Conservation (phyloP, 2,329 filamentous ascomycete species). For the Akanthomyces lecanii region DNA sequence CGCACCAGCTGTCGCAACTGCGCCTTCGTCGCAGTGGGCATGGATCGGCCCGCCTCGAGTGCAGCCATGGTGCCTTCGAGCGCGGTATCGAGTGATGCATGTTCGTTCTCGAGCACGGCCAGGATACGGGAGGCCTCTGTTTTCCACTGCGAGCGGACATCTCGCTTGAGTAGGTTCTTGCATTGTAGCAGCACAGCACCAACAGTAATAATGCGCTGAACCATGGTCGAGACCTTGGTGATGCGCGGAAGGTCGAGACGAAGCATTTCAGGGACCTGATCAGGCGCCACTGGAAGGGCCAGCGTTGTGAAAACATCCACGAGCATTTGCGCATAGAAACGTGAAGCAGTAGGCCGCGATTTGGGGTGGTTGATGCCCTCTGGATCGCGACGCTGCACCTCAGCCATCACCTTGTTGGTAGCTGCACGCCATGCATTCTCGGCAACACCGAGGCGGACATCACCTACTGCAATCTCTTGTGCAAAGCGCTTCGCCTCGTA, state of each 20-base stretch:
- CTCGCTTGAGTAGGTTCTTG: slow-evolving; percentile 78
- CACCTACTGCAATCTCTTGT: slow-evolving; percentile 56
- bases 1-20: slow-evolving; percentile 55
- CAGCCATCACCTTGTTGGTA: slow-evolving; percentile 58
- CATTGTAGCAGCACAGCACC: slow-evolving; percentile 73
- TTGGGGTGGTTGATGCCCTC: slow-evolving; percentile 60
- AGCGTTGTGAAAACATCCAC: slow-evolving; percentile 75
- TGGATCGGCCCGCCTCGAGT: slow-evolving; percentile 58
- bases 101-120: slow-evolving; percentile 58
- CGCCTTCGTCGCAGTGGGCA: slow-evolving; percentile 58
- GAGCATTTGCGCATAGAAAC: slow-evolving; percentile 71
- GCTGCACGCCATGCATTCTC: slow-evolving; percentile 63
- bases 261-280: slow-evolving; percentile 68
- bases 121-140: slow-evolving; percentile 68
- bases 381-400: slow-evolving; percentile 64
- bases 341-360: slow-evolving; percentile 61
- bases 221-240: slow-evolving; percentile 33
- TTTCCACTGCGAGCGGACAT: slow-evolving; percentile 74
- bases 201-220: slow-evolving; percentile 61
- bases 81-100: slow-evolving; percentile 47
- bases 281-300: slow-evolving; percentile 49
- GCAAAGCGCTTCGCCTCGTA: slow-evolving; percentile 74
- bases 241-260: slow-evolving; percentile 64
- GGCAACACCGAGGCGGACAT: slow-evolving; percentile 54
- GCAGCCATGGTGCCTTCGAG: slow-evolving; percentile 60